Base-by-base conservation (phyloP, 208 protist genomes). In the Leishmania arabica region DNA sequence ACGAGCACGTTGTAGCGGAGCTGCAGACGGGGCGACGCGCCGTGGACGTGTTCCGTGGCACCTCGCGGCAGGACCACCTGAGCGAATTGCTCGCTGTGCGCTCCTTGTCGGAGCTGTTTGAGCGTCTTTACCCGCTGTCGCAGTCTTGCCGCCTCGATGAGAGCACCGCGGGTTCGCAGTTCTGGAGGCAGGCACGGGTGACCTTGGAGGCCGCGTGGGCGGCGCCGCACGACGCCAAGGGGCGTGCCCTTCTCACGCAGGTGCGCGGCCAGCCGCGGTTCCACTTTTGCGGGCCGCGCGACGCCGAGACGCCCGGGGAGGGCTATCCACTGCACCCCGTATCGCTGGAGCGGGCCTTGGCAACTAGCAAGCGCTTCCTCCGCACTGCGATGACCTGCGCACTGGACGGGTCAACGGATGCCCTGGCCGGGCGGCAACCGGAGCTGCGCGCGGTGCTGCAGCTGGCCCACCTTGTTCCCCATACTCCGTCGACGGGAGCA, bases 1-100 rank as follows among this genome's bases (percentile, higher is more conserved):
- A 92, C 75, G 89, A 95, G 74, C 91, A 95, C 79, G 78, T 96
- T 27, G 84, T 93, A 21, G 85, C 88, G 0, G 86, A 83, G 17
- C 73, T 93, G 24, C 74, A 82, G 74, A 62, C 72, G 0, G 88
- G 84, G 37, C 79, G 78, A 66, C 81, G 74, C 19, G 37, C 89
- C 17, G 37, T 47, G 54, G 94, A 97, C 82, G 85, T 88, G 34
- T 84, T 94, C 34, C 42, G 77, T 49, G 64, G 79, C 47, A 80
- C 77, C 9, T 62, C 78, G 19, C 85, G 84, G 9, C 77, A 90
- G 53, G 88, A 92, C 86, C 66, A 79, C 73, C 37, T 91, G 42
- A 80, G 89, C 58, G 84, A 90, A 42, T 77, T 93, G n/a, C 84
- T 95, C 13, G 78, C 81, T 4, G 79, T 75, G 40, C 85, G 56